These are phyloP conservation scores for Scleroderma citrinum DNA, from an alignment of 768 basidiomycete genomes.

Conservation along the genomic window DNA sequence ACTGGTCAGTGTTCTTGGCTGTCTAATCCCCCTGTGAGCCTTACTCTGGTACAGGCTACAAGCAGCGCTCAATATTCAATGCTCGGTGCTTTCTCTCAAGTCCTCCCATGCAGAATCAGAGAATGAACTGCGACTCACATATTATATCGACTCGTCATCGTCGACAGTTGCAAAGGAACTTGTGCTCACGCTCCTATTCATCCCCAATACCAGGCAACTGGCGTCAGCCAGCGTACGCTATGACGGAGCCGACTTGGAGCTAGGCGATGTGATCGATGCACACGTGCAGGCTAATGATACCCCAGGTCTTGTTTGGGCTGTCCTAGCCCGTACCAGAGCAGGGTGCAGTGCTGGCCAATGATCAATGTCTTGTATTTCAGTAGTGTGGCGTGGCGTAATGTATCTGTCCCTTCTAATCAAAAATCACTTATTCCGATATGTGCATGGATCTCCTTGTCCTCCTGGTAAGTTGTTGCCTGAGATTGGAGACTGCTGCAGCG, in stretches of 20 bases:
- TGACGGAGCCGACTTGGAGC: conserved; percentile 46
- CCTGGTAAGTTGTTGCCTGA: too few relatives aligned
- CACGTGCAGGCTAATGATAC: conserved; percentile 62
- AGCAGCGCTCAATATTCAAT: conserved; percentile 60
- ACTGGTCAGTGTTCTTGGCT: conserved; percentile 46
- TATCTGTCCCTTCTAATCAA: too few relatives aligned
- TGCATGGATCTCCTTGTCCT: too few relatives aligned
- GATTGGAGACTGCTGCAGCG: too few relatives aligned
- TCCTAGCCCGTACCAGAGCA: conserved; percentile 42
- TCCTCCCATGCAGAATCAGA: conserved; percentile 58
- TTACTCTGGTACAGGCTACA: conserved; percentile 50
- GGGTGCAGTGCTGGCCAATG: too few relatives aligned
- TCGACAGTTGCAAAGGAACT: conserved; percentile 29
- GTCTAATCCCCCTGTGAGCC: neutral
- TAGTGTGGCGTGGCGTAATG: too few relatives aligned
- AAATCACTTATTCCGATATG: too few relatives aligned
- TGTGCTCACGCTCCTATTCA: conserved; percentile 56
- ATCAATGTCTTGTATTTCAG: too few relatives aligned
- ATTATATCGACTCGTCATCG: conserved; percentile 38
- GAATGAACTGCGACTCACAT: conserved; percentile 72
- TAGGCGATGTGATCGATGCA: conserved; percentile 54
- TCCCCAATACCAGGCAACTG: conserved; percentile 61
- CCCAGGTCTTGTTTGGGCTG: conserved; percentile 55
- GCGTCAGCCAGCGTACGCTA: conserved; percentile 56
- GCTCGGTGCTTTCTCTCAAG: conserved; percentile 52